Percentiles rank a stretch among this genome's conserved stretches.
Conservation (phyloP, 116 monocot genomes). For the Iris pallida region DNA sequence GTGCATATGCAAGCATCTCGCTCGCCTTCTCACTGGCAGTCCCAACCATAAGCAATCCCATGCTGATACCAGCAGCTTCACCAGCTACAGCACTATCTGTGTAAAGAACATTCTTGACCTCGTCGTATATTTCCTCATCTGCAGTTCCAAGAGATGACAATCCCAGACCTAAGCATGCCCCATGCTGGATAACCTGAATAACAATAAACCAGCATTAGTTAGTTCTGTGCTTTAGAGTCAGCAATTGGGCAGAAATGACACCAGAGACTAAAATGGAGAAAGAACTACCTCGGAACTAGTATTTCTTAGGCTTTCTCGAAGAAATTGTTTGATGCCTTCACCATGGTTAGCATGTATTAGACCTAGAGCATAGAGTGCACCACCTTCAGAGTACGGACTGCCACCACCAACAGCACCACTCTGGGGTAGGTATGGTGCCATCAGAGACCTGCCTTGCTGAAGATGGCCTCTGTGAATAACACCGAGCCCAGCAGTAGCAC, state of each 20-base stretch:
- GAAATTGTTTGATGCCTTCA: conserved; percentile 94
- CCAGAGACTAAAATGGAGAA: background rate
- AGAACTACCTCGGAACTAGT: conserved; percentile 71
- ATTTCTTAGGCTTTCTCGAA: conserved; percentile 84
- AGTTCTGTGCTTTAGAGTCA: background rate
- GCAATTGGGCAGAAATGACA: background rate
- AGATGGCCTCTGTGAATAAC: conserved; percentile 98
- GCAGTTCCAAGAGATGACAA: conserved; percentile 94
- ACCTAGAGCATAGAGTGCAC: conserved; percentile 96
- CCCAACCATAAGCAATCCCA: conserved; percentile 97
- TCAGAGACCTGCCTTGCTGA: conserved; percentile 91
- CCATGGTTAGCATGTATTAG: conserved; percentile 99
- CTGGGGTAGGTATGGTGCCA: conserved; percentile 99
- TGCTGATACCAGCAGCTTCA: conserved; percentile 97
- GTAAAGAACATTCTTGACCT: conserved; percentile 90
- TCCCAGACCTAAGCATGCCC: conserved; percentile 92
- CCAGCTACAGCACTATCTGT: conserved; percentile 95
- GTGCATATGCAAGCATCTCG: conserved; percentile 98
- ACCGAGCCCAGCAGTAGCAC: conserved; percentile 95
- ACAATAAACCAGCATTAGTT: background rate
- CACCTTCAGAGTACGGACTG: conserved; percentile 99
- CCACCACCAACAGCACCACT: conserved; percentile 83
- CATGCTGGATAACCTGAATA: conserved; percentile 94
- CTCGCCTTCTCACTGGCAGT: conserved; percentile 87
- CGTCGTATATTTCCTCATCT: conserved; percentile 92